Conservation (phyloP, 805 yeast genomes). For the Candida boleticola region DNA sequence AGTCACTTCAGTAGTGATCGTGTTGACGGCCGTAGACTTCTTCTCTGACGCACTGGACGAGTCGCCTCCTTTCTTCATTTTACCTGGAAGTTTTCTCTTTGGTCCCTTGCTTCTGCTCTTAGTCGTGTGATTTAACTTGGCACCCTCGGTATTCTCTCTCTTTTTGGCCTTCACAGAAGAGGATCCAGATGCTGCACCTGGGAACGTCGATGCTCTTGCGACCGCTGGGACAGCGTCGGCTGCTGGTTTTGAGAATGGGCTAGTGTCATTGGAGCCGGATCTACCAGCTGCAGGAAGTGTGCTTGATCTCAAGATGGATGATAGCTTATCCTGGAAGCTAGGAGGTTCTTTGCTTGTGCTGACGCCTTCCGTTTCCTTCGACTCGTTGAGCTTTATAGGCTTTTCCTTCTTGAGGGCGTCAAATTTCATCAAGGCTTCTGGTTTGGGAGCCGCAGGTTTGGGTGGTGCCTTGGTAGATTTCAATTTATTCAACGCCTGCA, state of each 20-base stretch:
- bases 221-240: neutral
- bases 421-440: constrained; percentile 24
- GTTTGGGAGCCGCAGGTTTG: constrained; percentile 14
- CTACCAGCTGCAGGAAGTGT: constrained; percentile 26
- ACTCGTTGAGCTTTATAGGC: neutral
- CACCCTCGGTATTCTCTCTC: constrained; percentile 10
- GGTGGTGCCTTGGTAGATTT: constrained; percentile 14
- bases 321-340: constrained; percentile 20
- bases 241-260: too few species aligned
- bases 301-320: constrained; percentile 27
- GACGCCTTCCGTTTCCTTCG: constrained; percentile 8
- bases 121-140: constrained; percentile 41
- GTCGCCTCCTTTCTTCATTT: constrained; percentile 4
- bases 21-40: neutral
- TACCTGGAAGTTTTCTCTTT: constrained; percentile 45
- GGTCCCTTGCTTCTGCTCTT: constrained; percentile 53
- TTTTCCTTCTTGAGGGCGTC: constrained; percentile 10
- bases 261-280: too few species aligned
- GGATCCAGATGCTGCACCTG: constrained; percentile 14
- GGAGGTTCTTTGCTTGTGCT: constrained; percentile 1
- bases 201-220: constrained; percentile 1
- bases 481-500: constrained; percentile 13
- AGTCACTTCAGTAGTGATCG: neutral
- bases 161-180: constrained; percentile 6
- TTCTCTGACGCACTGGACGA: neutral